Conservation (phyloP, 2,329 filamentous ascomycete genomes). For the Chaetomium olivaceum region DNA sequence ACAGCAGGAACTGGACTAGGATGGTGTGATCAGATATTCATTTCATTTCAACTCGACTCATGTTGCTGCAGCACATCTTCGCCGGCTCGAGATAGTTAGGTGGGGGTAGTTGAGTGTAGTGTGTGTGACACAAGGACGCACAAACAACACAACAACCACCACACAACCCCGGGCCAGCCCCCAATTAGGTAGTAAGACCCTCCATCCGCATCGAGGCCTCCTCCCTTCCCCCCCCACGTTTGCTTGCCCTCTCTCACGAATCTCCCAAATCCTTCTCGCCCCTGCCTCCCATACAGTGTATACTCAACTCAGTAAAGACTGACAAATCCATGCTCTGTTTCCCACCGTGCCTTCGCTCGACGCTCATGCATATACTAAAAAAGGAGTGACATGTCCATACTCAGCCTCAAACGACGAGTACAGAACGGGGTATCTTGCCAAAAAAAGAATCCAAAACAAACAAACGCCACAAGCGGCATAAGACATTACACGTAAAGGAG, state of each 20-base stretch:
- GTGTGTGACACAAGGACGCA: neutral
- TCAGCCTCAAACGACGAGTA: neutral
- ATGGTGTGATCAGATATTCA: neutral
- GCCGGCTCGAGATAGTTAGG: neutral
- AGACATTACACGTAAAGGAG: slow-evolving; percentile 17
- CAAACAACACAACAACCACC: neutral
- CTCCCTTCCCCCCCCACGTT: neutral
- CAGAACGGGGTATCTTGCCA: slow-evolving; percentile 11
- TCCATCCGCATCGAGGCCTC: neutral
- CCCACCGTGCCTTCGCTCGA: neutral
- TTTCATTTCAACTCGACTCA: neutral
- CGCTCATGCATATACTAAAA: neutral
- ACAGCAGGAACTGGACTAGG: neutral
- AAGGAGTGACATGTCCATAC: slow-evolving; percentile 19
- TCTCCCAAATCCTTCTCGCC: neutral
- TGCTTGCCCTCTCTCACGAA: neutral
- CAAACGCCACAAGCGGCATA: slow-evolving; percentile 2
- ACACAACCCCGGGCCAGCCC: neutral
- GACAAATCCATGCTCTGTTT: neutral
- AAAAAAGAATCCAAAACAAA: neutral
- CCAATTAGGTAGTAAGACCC: neutral
- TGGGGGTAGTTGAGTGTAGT: too few relatives aligned
- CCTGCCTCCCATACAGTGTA: slow-evolving; percentile 6
- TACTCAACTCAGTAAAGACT: slow-evolving; percentile 3
- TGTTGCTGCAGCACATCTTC: neutral